These are phyloP conservation scores for Fusarium agapanthi DNA, from an alignment of 2,329 filamentous ascomycete genomes.

Conservation along the genomic window DNA sequence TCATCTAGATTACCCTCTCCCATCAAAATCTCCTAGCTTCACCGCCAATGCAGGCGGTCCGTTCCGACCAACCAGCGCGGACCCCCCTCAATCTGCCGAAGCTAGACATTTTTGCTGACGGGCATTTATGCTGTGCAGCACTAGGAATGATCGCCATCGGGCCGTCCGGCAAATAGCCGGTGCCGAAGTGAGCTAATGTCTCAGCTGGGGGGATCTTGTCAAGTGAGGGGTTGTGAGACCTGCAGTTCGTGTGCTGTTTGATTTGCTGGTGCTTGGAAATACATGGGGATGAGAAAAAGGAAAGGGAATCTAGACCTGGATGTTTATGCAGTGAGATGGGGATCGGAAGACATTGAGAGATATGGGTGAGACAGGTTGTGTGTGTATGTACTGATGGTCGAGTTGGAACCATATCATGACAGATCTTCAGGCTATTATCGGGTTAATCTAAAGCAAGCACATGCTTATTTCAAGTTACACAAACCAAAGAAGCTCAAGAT, in stretches of 20 bases:
- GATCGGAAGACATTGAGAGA: not conserved
- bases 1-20: not conserved
- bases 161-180: constrained; percentile 2
- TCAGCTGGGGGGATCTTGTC: not conserved
- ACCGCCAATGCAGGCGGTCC: constrained; percentile 23
- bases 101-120: constrained; percentile 14
- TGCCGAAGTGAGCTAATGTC: not conserved
- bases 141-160: not conserved
- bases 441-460: not conserved
- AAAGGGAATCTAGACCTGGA: not conserved
- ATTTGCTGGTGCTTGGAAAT: not conserved
- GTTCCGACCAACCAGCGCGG: constrained; percentile 21
- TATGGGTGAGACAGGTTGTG: not conserved
- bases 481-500: not conserved
- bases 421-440: not conserved
- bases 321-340: not conserved
- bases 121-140: not conserved
- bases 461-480: not conserved
- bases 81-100: constrained; percentile 5
- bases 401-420: not conserved
- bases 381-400: not conserved
- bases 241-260: not conserved
- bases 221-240: constrained; percentile 29
- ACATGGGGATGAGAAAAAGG: too few species aligned
- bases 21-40: not conserved